Conservation (phyloP, 768 basidiomycete species). For the Naematelia encephala region DNA sequence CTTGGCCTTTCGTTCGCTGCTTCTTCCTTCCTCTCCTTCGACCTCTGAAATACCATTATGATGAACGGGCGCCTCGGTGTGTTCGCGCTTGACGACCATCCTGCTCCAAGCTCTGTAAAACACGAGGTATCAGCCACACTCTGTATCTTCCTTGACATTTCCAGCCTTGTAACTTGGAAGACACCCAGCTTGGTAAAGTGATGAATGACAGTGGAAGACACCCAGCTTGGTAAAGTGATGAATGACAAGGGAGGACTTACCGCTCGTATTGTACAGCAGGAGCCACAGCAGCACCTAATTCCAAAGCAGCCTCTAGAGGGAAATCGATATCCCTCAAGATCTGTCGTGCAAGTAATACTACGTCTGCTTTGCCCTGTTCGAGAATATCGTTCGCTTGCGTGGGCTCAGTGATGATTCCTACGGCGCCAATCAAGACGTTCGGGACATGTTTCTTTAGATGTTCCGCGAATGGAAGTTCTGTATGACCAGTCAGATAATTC, state of each 20-base stretch:
- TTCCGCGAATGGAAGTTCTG: conserved; percentile 66
- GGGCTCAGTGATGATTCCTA: conserved; percentile 70
- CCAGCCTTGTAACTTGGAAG: not conserved
- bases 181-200: not conserved
- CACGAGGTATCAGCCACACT: not conserved
- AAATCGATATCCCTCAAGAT: conserved; percentile 67
- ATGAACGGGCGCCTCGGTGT: conserved; percentile 8
- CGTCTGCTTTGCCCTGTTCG: conserved; percentile 65
- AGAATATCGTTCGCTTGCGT: conserved; percentile 64
- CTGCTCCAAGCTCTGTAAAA: conserved; percentile 34
- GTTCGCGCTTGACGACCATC: conserved; percentile 38
- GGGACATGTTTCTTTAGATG: conserved; percentile 51
- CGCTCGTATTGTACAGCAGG: conserved; percentile 66
- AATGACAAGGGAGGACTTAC: conserved; percentile 18
- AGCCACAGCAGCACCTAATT: conserved; percentile 64
- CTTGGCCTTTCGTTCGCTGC: not conserved
- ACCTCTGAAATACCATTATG: conserved; percentile 24
- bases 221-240: not conserved
- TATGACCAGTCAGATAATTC: too few relatives aligned
- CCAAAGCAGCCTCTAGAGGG: conserved; percentile 61
- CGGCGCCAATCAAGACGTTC: conserved; percentile 57
- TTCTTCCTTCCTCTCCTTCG: conserved; percentile 12
- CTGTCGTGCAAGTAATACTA: conserved; percentile 66
- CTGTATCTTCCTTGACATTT: too few relatives aligned
- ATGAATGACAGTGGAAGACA: not conserved